Evolutionary conservation across 768 basidiomycete genomes (phyloP), one percentile per base, ranked within the genome.

Genomic region (Mycena belliarum): DNA sequence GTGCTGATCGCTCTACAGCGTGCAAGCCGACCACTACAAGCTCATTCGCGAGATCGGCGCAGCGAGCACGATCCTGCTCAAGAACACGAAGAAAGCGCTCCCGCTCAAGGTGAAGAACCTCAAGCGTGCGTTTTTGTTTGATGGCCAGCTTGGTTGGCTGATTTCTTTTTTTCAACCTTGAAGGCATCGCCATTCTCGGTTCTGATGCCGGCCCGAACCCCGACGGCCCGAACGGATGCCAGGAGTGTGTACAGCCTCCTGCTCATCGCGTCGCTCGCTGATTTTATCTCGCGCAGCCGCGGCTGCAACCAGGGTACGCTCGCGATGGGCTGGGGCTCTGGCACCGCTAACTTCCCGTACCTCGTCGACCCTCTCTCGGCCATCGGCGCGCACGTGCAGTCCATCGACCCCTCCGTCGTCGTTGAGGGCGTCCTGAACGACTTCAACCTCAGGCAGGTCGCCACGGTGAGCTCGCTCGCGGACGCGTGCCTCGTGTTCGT

Each of bases 1-100:
- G 23, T 11, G 3, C 12, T 8, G 5, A 2, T 15, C 43, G 16
- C 28, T 21, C 11, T 29, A 70, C 33, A 61, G 60, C 43, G 61
- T 58, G 9, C 56, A 62, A 47, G 55, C 20, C 11, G 61, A 62
- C 38, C 61, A 62, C 42, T 55, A 32, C 56, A 88, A 72, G 71
- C 57, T 87, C 26, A 83, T 88, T 41, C 79, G 83, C 7, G 68
- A 77, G 37, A 83, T 88, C 41, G 87, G 81, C 37, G 82, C 82
- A 3, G 82, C 86, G 0, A 83, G 83, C 9, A 84, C 82, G 1
- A 81, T 88, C 16, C 73, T 88, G 33, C 72, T 89, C 42, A 89
- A 88, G 70, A 88, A 88, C 65, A 68, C 63, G 6, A 73, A 76
- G 38, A 69, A 70, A 45, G 70, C 72, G 18, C 67, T 85, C 47